Conservation (phyloP, 1,284 basidiomycete species). For the Irpex sp. region DNA sequence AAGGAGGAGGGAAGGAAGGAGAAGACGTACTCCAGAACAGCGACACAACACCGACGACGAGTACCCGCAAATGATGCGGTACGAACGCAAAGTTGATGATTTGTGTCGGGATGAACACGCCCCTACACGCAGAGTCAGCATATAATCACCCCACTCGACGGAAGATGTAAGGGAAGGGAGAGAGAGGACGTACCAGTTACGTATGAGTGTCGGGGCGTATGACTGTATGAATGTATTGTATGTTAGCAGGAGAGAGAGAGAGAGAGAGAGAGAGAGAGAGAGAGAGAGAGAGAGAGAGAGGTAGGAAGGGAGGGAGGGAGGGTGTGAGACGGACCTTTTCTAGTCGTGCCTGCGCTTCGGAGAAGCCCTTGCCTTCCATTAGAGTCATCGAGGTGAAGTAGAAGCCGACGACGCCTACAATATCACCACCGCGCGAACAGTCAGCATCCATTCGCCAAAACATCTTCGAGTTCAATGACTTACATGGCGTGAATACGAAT, state of each 20-base stretch:
- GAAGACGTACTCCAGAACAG: conserved; percentile 80
- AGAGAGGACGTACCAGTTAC: conserved; percentile 56
- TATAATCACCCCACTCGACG: background rate
- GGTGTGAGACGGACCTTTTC: conserved; percentile 36
- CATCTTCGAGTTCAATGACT: conserved; percentile 9
- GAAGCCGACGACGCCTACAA: conserved; percentile 59
- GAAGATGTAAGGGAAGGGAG: no score
- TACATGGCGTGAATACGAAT: conserved; percentile 64
- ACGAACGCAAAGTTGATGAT: conserved; percentile 79
- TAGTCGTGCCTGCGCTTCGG: conserved; percentile 54
- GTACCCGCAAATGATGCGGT: conserved; percentile 77
- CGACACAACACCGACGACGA: conserved; percentile 74
- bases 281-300: background rate
- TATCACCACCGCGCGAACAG: background rate
- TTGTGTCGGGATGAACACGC: conserved; percentile 79
- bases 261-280: background rate
- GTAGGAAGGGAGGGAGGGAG: background rate
- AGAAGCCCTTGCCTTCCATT: conserved; percentile 61
- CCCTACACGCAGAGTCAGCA: conserved; percentile 36
- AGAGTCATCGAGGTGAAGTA: conserved; percentile 77
- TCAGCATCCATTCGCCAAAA: background rate
- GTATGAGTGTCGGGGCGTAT: conserved; percentile 66
- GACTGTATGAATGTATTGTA: conserved; percentile 34
- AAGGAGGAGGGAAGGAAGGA: background rate
- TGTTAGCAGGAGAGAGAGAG: background rate